Evolutionary conservation across 1,284 basidiomycete species (phyloP).

Genomic region (Ustilago sp.): DNA sequence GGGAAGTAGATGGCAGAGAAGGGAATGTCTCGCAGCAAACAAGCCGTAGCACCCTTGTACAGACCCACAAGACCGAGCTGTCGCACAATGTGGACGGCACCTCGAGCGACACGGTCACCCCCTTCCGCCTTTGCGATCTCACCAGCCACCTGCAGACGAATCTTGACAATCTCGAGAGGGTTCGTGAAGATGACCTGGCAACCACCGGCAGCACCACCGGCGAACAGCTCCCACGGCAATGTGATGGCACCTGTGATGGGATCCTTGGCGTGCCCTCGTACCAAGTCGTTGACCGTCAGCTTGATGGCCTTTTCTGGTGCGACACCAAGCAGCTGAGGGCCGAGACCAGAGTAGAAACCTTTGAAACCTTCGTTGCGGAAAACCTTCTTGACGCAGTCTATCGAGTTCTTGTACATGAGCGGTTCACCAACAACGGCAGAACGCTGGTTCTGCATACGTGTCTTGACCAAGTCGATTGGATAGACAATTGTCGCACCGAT

Average conservation of each 20-base stretch:
- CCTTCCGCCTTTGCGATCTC: conserved; percentile 82
- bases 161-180: conserved; percentile 88
- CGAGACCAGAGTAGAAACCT: conserved; percentile 97
- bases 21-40: conserved; percentile 88
- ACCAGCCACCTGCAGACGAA: conserved; percentile 94
- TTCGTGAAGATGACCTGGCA: conserved; percentile 98
- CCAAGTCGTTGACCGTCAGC: conserved; percentile 89
- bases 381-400: conserved; percentile 92
- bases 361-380: conserved; percentile 88
- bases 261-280: conserved; percentile 85
- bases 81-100: conserved; percentile 90
- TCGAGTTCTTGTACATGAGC: conserved; percentile 68
- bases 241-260: conserved; percentile 94
- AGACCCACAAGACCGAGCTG: conserved; percentile 91
- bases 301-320: conserved; percentile 99
- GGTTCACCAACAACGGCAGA: conserved; percentile 67
- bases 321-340: conserved; percentile 95
- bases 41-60: conserved; percentile 90
- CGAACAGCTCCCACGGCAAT: conserved; percentile 85
- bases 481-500: conserved; percentile 93
- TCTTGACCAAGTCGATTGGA: conserved; percentile 91
- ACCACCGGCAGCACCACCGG: conserved; percentile 92
- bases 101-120: conserved; percentile 81
- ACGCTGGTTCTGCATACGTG: conserved; percentile 90
- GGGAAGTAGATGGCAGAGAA: conserved; percentile 74